Evolutionary conservation across 768 basidiomycete species (phyloP).

Genomic region (Crucibulum laeve): DNA sequence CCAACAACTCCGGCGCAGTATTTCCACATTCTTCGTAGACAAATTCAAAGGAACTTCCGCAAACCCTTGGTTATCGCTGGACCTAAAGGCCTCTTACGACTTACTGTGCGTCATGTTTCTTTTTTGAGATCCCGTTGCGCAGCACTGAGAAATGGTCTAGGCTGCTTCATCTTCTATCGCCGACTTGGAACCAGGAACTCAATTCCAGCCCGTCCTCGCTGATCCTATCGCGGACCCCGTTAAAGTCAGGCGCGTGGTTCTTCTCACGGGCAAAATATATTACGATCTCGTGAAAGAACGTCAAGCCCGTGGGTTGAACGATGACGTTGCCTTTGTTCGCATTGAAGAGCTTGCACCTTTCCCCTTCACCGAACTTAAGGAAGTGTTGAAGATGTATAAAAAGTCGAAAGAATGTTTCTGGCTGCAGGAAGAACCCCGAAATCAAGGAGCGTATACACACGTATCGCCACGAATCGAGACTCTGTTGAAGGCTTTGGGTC

Average conservation of each 20-base stretch:
- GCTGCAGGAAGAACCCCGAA: constrained; percentile 86
- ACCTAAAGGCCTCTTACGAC: constrained; percentile 78
- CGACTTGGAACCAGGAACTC: constrained; percentile 55
- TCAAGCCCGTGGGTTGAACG: constrained; percentile 38
- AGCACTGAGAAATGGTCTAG: constrained; percentile 29
- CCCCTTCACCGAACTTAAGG: constrained; percentile 58
- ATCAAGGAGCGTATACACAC: constrained; percentile 80
- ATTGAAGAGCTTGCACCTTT: constrained; percentile 87
- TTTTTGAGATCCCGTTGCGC: background rate
- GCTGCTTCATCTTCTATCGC: constrained; percentile 65
- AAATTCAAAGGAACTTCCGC: constrained; percentile 79
- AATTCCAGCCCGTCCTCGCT: constrained; percentile 65
- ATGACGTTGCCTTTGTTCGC: constrained; percentile 64
- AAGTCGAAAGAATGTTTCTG: constrained; percentile 45
- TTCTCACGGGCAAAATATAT: constrained; percentile 82
- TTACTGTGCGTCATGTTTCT: constrained; percentile 46
- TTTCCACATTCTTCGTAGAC: constrained; percentile 88
- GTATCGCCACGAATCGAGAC: constrained; percentile 51
- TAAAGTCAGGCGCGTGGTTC: constrained; percentile 58
- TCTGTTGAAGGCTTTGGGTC: constrained; percentile 40
- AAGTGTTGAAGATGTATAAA: constrained; percentile 42
- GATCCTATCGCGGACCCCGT: constrained; percentile 37
- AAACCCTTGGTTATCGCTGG: constrained; percentile 83
- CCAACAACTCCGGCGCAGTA: constrained; percentile 90
- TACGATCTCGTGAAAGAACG: constrained; percentile 82